Conservation (phyloP, 257 asterid species). For the Scutellaria barbata region DNA sequence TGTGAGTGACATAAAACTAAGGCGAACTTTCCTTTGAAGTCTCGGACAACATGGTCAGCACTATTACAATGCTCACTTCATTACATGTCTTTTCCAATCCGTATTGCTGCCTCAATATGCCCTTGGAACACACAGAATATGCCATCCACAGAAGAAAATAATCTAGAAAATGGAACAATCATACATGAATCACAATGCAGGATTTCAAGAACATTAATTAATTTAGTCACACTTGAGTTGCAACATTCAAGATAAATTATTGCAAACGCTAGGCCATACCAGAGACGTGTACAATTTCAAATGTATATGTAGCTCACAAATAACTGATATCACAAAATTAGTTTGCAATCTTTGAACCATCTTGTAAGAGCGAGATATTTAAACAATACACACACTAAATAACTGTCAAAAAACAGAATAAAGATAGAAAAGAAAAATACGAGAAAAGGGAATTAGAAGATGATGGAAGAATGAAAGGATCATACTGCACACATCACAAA, state of each 20-base stretch:
- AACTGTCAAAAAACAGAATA: too few relatives aligned
- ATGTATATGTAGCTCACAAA: too few relatives aligned
- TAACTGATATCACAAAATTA: too few relatives aligned
- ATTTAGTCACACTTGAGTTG: too few relatives aligned
- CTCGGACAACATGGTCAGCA: constrained; percentile 40
- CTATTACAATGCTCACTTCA: constrained; percentile 39
- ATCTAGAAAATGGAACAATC: not conserved
- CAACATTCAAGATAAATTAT: too few relatives aligned
- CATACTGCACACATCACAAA: not conserved
- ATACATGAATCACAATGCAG: not conserved
- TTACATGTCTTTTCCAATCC: constrained; percentile 40
- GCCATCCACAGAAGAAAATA: constrained; percentile 39
- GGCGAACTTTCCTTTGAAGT: constrained; percentile 39
- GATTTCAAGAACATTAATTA: not conserved
- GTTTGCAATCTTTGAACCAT: too few relatives aligned
- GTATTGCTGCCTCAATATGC: constrained; percentile 43
- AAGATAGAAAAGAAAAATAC: too few relatives aligned
- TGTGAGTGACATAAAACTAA: not conserved
- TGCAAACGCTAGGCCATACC: too few relatives aligned
- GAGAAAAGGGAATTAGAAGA: not conserved
- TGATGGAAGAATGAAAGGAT: not conserved
- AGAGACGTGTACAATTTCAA: too few relatives aligned
- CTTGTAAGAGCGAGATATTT: too few relatives aligned
- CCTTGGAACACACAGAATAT: constrained; percentile 50
- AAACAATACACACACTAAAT: too few relatives aligned